Percentiles rank a stretch among this genome's conserved stretches.
These are phyloP conservation scores for Lycium ferocissimum DNA, from an alignment of 257 asterid genomes.

Conservation along the genomic window DNA sequence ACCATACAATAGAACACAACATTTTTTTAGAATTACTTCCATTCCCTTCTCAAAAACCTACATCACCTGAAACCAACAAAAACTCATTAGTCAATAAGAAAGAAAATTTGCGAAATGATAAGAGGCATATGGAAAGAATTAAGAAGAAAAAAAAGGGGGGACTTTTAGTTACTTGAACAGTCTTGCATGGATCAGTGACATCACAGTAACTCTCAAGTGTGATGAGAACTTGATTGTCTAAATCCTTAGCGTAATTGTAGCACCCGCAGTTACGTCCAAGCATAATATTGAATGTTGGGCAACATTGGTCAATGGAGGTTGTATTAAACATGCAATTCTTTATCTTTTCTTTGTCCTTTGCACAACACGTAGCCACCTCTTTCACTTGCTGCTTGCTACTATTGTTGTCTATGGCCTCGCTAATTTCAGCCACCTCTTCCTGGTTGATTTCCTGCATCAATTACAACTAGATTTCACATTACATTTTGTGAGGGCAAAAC, in stretches of 20 bases:
- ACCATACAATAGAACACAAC: neutral
- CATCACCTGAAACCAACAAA: neutral
- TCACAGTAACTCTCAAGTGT: neutral
- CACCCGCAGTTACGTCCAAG: neutral
- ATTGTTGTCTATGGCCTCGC: neutral
- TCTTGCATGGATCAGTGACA: neutral
- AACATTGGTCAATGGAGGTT: neutral
- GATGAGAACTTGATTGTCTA: neutral
- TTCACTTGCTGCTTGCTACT: neutral
- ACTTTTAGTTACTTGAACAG: neutral
- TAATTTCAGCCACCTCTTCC: neutral
- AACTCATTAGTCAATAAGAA: no score
- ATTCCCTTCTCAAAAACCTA: neutral
- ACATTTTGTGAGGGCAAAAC: neutral
- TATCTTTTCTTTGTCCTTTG: neutral
- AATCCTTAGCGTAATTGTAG: neutral
- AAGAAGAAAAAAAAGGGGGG: neutral
- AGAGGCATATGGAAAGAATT: neutral
- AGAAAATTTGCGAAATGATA: no score
- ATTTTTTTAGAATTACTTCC: neutral
- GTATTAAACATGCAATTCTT: neutral
- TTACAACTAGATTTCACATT: no score
- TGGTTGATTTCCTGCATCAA: neutral
- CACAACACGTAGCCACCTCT: neutral
- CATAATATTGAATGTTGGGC: neutral